phyloP scores from a whole-genome alignment of 2,329 filamentous ascomycete genomes.

The Westerdykella aurantiaca region DNA sequence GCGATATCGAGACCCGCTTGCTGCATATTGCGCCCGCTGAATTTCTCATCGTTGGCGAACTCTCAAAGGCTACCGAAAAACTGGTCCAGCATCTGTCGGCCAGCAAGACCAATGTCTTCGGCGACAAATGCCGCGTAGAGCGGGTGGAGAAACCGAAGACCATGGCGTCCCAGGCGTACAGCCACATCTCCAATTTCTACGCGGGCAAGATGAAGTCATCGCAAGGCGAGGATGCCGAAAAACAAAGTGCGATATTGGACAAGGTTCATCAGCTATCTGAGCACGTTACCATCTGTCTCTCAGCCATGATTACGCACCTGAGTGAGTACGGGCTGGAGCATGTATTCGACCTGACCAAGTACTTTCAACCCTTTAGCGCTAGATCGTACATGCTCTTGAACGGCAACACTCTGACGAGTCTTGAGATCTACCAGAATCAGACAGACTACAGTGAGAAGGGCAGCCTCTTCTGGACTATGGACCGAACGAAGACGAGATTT shows the following conservation, averaged over 20 bases:
- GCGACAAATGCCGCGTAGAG: slow-evolving; percentile 83
- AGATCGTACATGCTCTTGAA: slow-evolving; percentile 94
- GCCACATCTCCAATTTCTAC: slow-evolving; percentile 89
- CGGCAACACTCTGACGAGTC: slow-evolving; percentile 85
- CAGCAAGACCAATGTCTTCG: slow-evolving; percentile 83
- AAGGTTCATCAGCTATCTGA: slow-evolving; percentile 82
- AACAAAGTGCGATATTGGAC: slow-evolving; percentile 61
- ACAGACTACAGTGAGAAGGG: slow-evolving; percentile 81
- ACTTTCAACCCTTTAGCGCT: slow-evolving; percentile 93
- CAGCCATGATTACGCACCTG: slow-evolving; percentile 91
- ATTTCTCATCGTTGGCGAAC: slow-evolving; percentile 83
- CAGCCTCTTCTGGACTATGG: slow-evolving; percentile 90
- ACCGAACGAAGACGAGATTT: slow-evolving; percentile 86
- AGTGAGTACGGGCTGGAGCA: slow-evolving; percentile 90
- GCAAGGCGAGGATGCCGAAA: slow-evolving; percentile 26
- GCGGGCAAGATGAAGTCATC: slow-evolving; percentile 68
- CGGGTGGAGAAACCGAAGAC: slow-evolving; percentile 69
- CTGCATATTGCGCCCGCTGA: slow-evolving; percentile 95
- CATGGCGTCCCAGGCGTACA: slow-evolving; percentile 76
- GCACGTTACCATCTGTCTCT: slow-evolving; percentile 82
- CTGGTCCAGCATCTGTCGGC: slow-evolving; percentile 84
- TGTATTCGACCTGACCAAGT: slow-evolving; percentile 92
- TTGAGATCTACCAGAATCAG: slow-evolving; percentile 93
- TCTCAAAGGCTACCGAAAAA: slow-evolving; percentile 89
- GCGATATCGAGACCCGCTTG: slow-evolving; percentile 90